Conservation (phyloP, 2,329 filamentous ascomycete species). For the Epichloe aotearoae region DNA sequence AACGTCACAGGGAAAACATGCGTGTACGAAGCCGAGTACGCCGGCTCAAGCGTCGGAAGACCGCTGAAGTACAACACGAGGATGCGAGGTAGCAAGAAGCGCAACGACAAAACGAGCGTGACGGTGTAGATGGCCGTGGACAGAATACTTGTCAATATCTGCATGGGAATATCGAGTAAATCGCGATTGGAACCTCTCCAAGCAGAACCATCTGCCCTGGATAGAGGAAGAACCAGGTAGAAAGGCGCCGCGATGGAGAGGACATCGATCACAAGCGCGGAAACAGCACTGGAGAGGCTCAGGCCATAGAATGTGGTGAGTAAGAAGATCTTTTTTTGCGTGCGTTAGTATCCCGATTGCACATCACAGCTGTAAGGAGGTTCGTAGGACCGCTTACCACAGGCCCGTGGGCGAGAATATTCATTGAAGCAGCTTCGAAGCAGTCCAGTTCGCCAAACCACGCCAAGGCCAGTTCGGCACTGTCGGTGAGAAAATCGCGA, state of each 20-base stretch:
- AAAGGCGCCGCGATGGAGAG: slow-evolving; percentile 61
- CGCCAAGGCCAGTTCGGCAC: slow-evolving; percentile 53
- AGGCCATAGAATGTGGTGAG: slow-evolving; percentile 67
- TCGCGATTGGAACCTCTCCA: slow-evolving; percentile 44
- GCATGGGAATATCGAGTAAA: slow-evolving; percentile 51
- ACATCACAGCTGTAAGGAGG: neutral
- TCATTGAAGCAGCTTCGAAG: slow-evolving; percentile 52
- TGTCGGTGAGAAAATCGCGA: slow-evolving; percentile 19
- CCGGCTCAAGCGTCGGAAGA: slow-evolving; percentile 54
- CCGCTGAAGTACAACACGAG: slow-evolving; percentile 66
- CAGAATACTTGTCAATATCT: slow-evolving; percentile 52
- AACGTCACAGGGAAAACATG: slow-evolving; percentile 46
- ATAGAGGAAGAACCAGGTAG: slow-evolving; percentile 55
- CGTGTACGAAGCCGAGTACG: slow-evolving; percentile 48
- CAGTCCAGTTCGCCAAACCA: slow-evolving; percentile 68
- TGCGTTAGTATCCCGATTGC: neutral
- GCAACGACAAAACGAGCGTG: slow-evolving; percentile 55
- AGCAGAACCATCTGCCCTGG: slow-evolving; percentile 47
- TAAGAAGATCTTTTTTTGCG: slow-evolving; percentile 47
- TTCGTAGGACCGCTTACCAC: slow-evolving; percentile 27
- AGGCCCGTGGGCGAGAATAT: slow-evolving; percentile 61
- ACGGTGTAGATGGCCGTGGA: slow-evolving; percentile 63
- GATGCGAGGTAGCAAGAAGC: slow-evolving; percentile 55
- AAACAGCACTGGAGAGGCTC: slow-evolving; percentile 43
- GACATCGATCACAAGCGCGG: slow-evolving; percentile 54